Percentiles rank a stretch among this genome's conserved stretches.
Evolutionary conservation across 352 stramenopile genomes (phyloP).

Genomic region (Phytophthora megakarya): DNA sequence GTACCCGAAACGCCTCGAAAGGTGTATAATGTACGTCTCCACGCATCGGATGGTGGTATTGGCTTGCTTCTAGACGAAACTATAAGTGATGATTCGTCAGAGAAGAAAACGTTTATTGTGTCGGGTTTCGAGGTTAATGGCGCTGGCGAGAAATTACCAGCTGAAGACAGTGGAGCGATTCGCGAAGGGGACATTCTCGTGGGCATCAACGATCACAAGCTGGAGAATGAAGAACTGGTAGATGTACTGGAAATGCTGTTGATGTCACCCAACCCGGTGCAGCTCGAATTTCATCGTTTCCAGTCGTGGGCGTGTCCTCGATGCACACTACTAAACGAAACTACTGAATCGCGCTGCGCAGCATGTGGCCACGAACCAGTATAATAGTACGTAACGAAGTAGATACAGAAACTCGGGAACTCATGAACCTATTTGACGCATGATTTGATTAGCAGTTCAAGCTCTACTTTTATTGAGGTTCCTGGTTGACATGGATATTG

Average conservation of each 20-base stretch:
- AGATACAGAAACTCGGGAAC: too few relatives aligned
- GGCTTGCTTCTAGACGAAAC: conserved; percentile 63
- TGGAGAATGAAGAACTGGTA: conserved; percentile 53
- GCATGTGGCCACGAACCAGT: conserved; percentile 51
- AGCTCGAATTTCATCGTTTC: conserved; percentile 65
- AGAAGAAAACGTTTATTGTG: conserved; percentile 50
- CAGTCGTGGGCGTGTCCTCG: conserved; percentile 68
- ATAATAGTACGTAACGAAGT: background rate
- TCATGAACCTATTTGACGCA: too few relatives aligned
- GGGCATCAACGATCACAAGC: conserved; percentile 56
- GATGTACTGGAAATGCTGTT: conserved; percentile 71
- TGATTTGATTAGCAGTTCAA: too few relatives aligned
- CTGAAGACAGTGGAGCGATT: conserved; percentile 75
- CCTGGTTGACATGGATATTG: too few relatives aligned
- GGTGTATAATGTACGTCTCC: conserved; percentile 61
- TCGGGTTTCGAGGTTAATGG: conserved; percentile 70
- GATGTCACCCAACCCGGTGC: conserved; percentile 71
- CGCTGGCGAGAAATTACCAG: conserved; percentile 63
- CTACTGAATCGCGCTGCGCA: conserved; percentile 40
- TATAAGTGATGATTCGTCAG: background rate
- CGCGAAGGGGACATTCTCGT: conserved; percentile 59
- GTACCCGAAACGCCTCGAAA: conserved; percentile 42
- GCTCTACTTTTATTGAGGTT: too few relatives aligned
- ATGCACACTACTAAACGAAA: conserved; percentile 77
- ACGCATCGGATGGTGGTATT: conserved; percentile 73